Percentiles rank a stretch among this genome's conserved stretches.
Evolutionary conservation across 768 basidiomycete genomes (phyloP).

Genomic region (Phylloporus sp.): DNA sequence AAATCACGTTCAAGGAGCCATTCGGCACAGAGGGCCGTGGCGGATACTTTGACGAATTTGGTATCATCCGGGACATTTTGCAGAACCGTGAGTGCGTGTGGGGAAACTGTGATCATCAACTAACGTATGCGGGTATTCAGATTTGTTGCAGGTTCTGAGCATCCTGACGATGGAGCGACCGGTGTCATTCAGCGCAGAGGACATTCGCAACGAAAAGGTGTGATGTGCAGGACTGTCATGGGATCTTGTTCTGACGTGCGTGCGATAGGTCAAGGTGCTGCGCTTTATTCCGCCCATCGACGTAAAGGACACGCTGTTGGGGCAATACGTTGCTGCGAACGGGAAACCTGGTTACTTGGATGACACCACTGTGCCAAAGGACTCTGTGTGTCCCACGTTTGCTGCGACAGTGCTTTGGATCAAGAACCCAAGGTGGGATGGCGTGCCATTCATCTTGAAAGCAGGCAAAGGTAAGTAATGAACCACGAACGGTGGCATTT

Average conservation of each 20-base stretch:
- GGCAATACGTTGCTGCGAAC: slow-evolving; percentile 86
- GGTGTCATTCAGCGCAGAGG: slow-evolving; percentile 94
- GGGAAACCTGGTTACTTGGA: slow-evolving; percentile 99
- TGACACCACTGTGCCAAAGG: slow-evolving; percentile 90
- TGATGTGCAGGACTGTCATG: slow-evolving; percentile 7
- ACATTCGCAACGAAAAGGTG: slow-evolving; percentile 98
- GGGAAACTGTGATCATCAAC: slow-evolving; percentile 8
- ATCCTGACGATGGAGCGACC: slow-evolving; percentile 98
- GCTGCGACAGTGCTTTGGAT: slow-evolving; percentile 89
- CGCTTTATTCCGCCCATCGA: slow-evolving; percentile 84
- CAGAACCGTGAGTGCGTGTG: slow-evolving; percentile 85
- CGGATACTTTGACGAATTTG: slow-evolving; percentile 99
- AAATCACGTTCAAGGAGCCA: slow-evolving; percentile 99
- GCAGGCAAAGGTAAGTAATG: slow-evolving; percentile 83
- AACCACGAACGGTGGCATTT: slow-evolving; percentile 3
- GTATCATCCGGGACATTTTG: slow-evolving; percentile 95
- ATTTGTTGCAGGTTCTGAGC: slow-evolving; percentile 91
- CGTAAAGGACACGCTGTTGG: slow-evolving; percentile 76
- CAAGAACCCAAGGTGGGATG: slow-evolving; percentile 96
- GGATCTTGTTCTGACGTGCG: slow-evolving; percentile 16
- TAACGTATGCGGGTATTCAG: slow-evolving; percentile 40
- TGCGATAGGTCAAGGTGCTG: slow-evolving; percentile 85
- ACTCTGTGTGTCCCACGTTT: slow-evolving; percentile 91
- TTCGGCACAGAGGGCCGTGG: slow-evolving; percentile 99
- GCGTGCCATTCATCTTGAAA: slow-evolving; percentile 97